Evolutionary conservation across 345 rosid genomes (phyloP).

Genomic region (Camelina laxa): DNA sequence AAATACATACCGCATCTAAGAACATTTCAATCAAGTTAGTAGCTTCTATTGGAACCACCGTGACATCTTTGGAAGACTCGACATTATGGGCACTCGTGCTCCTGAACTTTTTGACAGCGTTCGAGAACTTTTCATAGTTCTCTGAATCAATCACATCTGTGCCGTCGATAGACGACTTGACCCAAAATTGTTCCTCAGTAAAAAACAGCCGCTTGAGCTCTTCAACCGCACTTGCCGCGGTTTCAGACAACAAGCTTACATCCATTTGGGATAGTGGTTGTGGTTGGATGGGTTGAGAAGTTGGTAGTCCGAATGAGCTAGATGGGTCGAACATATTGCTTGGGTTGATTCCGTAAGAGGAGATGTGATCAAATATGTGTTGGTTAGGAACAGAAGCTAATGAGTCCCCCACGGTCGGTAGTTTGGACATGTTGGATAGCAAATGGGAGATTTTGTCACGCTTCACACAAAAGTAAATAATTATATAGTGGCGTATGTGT

Average conservation of each 20-base stretch:
- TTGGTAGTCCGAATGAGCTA: neutral
- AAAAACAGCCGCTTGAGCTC: conserved; percentile 57
- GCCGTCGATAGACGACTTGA: conserved; percentile 45
- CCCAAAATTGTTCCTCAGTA: conserved; percentile 62
- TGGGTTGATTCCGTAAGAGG: neutral
- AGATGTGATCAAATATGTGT: conserved; percentile 11
- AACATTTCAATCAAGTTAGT: conserved; percentile 51
- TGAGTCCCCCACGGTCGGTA: conserved; percentile 33
- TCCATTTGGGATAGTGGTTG: conserved; percentile 47
- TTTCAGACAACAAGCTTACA: conserved; percentile 46
- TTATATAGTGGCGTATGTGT: neutral
- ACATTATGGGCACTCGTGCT: conserved; percentile 47
- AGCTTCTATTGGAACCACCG: conserved; percentile 52
- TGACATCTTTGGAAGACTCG: conserved; percentile 68
- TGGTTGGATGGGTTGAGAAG: conserved; percentile 11
- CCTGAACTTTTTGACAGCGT: conserved; percentile 40
- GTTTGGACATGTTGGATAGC: conserved; percentile 49
- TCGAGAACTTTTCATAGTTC: conserved; percentile 51
- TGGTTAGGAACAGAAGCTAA: neutral
- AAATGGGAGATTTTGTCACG: conserved; percentile 45
- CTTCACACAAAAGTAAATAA: conserved; percentile 34
- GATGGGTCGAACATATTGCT: neutral
- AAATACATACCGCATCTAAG: conserved; percentile 53
- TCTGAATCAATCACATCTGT: conserved; percentile 47
- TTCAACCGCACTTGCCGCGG: conserved; percentile 55